Evolutionary conservation across 2,329 filamentous ascomycete genomes (phyloP).

Genomic region (Teratosphaeria nubilosa): DNA sequence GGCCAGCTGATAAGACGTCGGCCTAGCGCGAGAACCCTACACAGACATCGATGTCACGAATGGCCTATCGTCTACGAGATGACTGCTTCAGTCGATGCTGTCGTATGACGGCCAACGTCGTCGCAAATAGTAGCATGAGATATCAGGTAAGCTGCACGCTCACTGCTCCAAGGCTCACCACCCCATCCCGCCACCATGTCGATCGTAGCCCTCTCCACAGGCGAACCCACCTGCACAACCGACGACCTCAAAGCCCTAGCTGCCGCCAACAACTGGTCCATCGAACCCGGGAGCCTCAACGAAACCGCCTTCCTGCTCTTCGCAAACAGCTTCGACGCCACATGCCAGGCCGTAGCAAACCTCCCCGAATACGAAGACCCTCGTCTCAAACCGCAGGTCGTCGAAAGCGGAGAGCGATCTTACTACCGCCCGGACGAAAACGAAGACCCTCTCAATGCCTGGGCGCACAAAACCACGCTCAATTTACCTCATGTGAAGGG

Average conservation of each 20-base stretch:
- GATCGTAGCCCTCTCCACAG: conserved; percentile 18
- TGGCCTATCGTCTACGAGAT: not conserved
- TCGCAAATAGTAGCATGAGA: not conserved
- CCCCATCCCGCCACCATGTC: conserved; percentile 13
- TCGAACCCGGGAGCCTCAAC: conserved; percentile 11
- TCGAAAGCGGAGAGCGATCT: conserved; percentile 15
- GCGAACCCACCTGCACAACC: conserved; percentile 17
- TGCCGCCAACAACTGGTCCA: conserved; percentile 14
- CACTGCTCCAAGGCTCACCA: not conserved
- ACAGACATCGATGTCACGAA: not conserved
- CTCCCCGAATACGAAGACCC: conserved; percentile 30
- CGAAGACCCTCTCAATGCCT: conserved; percentile 35
- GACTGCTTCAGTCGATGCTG: not conserved
- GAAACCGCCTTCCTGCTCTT: conserved; percentile 18
- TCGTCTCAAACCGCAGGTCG: conserved; percentile 19
- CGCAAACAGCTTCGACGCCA: conserved; percentile 20
- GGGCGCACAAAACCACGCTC: conserved; percentile 30
- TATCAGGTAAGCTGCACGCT: not conserved
- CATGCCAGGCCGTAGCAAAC: conserved; percentile 18
- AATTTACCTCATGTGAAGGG: conserved; percentile 15
- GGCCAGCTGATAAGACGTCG: not conserved
- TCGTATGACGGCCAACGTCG: not conserved
- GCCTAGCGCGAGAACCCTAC: not conserved
- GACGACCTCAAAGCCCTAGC: conserved; percentile 16
- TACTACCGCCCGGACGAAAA: conserved; percentile 15